phyloP scores from a whole-genome alignment of 331 rosid species.

The Malus hybrid region DNA sequence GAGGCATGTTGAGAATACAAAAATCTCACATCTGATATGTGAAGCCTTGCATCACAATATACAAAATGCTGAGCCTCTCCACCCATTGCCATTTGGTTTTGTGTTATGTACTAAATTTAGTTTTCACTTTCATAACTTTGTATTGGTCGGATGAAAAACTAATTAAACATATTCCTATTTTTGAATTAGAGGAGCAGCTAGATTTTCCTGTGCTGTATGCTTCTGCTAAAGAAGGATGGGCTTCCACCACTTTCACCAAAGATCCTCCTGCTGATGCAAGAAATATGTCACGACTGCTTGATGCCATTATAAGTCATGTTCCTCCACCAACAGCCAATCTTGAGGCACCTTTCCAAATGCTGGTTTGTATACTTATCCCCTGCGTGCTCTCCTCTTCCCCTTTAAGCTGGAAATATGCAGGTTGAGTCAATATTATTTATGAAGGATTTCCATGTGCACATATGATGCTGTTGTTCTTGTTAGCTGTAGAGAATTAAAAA shows the following conservation, averaged over 20 bases:
- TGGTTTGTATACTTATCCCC: slow-evolving; percentile 57
- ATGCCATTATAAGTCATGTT: slow-evolving; percentile 66
- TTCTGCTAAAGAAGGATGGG: slow-evolving; percentile 99
- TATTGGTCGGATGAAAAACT: not conserved
- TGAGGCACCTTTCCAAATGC: slow-evolving; percentile 86
- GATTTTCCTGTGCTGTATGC: slow-evolving; percentile 98
- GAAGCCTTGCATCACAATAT: not conserved
- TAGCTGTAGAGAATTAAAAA: not conserved
- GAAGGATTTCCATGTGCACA: not conserved
- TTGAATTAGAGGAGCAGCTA: slow-evolving; percentile 78
- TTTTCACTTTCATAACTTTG: not conserved
- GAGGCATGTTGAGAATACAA: not conserved
- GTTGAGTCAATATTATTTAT: not conserved
- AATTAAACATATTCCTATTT: slow-evolving; percentile 6
- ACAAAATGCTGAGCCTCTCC: not conserved
- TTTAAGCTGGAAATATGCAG: not conserved
- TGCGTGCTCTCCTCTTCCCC: not conserved
- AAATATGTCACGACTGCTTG: slow-evolving; percentile 89
- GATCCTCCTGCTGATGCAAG: slow-evolving; percentile 75
- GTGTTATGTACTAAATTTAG: not conserved
- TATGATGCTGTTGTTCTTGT: not conserved
- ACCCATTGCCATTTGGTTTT: not conserved
- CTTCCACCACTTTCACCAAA: slow-evolving; percentile 70
- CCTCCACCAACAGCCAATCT: slow-evolving; percentile 62
- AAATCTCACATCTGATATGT: not conserved